Base-by-base conservation (phyloP, 2,329 filamentous ascomycete species). In the Leptosphaerulina australis region DNA sequence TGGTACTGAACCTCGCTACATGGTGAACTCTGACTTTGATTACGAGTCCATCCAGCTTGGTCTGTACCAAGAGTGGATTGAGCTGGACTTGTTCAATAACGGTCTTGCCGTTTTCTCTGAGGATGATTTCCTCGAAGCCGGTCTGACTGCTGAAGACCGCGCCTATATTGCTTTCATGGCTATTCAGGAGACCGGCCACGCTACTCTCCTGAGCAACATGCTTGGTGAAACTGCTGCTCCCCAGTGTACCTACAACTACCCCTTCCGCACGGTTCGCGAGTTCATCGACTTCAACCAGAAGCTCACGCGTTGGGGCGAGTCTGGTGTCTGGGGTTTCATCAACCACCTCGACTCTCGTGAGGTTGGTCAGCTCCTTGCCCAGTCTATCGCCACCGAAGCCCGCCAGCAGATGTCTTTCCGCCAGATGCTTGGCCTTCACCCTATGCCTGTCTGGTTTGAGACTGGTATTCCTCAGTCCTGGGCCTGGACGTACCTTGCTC, bases 231-330 rank as follows among this genome's bases (percentile, higher is more conserved):
- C 75, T 46, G 77, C 90, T 0, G 88, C 89, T 0, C 79, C 80
- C 44, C 87, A 91, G 69, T 94, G 90, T 76, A 86, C 81, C 0
- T 95, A 95, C 77, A 85, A 91, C 75, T 94, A 94, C 68, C 90
- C 90, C 1, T 89, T 84, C 67, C 83, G 76, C 46, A 91, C 83
- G 24, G 85, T 93, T 0, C 82, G 80, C 44, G 89, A 94, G 71
- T 93, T 84, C 66, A 78, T 94, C 63, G 90, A 94, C 76, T 94
- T 94, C 75, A 86, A 83, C 72, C 88, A 93, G 74, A 91, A 91
- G 73, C 75, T 94, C n/a, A 94, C 90, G 1, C 86, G 88, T 25
- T 91, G 83, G 72, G 89, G 89, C 38, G 90, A 94, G 70, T 82
- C 86, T 9, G 88, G 89, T 36, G 88, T 92, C 1, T 91, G 89